Conservation (phyloP, 2,329 filamentous ascomycete genomes). For the Shiraia sp. region DNA sequence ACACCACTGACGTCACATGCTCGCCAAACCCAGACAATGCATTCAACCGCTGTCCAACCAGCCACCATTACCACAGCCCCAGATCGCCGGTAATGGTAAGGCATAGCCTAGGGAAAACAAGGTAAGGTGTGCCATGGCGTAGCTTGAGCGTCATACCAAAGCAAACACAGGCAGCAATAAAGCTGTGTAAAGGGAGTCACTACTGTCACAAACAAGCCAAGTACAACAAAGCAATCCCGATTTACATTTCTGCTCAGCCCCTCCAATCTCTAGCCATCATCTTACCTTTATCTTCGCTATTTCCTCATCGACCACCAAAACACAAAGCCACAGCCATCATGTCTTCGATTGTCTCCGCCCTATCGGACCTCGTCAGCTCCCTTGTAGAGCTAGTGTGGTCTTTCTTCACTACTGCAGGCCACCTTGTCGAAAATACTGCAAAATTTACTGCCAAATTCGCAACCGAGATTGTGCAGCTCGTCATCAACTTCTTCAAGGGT, state of each 20-base stretch:
- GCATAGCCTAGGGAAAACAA: slow-evolving; percentile 7
- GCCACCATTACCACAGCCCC: slow-evolving; percentile 11
- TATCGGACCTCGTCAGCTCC: slow-evolving; percentile 37
- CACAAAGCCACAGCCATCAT: slow-evolving; percentile 20
- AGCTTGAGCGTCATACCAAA: slow-evolving; percentile 23
- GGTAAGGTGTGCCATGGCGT: slow-evolving; percentile 18
- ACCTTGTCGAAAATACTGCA: slow-evolving; percentile 35
- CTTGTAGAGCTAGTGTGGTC: slow-evolving; percentile 40
- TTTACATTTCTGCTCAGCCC: background rate
- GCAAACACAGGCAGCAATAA: slow-evolving; percentile 6
- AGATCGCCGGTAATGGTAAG: slow-evolving; percentile 6
- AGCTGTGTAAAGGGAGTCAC: slow-evolving; percentile 8
- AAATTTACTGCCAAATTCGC: slow-evolving; percentile 33
- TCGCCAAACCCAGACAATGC: slow-evolving; percentile 10
- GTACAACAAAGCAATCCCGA: slow-evolving; percentile 2
- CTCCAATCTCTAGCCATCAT: background rate
- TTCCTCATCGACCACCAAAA: background rate
- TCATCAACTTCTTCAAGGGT: slow-evolving; percentile 39
- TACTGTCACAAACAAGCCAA: slow-evolving; percentile 6
- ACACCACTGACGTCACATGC: slow-evolving; percentile 24
- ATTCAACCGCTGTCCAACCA: slow-evolving; percentile 22
- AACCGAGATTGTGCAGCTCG: slow-evolving; percentile 30
- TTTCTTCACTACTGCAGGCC: slow-evolving; percentile 40
- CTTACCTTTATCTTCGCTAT: background rate
- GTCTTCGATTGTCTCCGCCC: slow-evolving; percentile 38